Conservation (phyloP, 2,329 filamentous ascomycete genomes). For the Diplodia scrobiculata region DNA sequence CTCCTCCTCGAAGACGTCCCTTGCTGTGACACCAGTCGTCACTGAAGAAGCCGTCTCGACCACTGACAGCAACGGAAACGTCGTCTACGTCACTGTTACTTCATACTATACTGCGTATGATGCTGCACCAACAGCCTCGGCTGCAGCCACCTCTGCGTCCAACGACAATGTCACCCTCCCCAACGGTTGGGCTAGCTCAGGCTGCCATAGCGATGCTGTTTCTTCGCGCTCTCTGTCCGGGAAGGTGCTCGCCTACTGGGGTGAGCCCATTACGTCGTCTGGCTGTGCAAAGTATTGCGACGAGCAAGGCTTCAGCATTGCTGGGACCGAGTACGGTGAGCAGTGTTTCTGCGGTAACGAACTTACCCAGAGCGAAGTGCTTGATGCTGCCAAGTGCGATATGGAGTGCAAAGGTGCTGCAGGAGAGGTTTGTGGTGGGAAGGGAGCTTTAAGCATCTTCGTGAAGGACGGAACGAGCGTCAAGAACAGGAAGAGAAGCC, state of each 20-base stretch:
- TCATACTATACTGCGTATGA: constrained; percentile 21
- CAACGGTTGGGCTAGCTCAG: constrained; percentile 1
- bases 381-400: constrained; percentile 20
- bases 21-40: constrained; percentile 27
- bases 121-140: constrained; percentile 11
- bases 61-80: constrained; percentile 12
- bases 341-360: constrained; percentile 33
- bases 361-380: constrained; percentile 28
- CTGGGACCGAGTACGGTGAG: constrained; percentile 38
- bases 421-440: constrained; percentile 19
- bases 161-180: constrained; percentile 10
- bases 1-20: neutral
- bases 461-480: constrained; percentile 17
- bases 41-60: neutral
- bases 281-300: constrained; percentile 39
- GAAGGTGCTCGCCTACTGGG: constrained; percentile 19
- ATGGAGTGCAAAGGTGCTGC: constrained; percentile 27
- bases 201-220: constrained; percentile 26
- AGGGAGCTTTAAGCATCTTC: constrained; percentile 19
- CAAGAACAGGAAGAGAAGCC: neutral
- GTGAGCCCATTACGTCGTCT: constrained; percentile 22
- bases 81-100: constrained; percentile 11
- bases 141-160: neutral
- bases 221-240: constrained; percentile 22
- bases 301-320: constrained; percentile 39